These are phyloP conservation scores for Carpediemonas membranifera DNA, from an alignment of 78 protist genomes.

Conservation along the genomic window DNA sequence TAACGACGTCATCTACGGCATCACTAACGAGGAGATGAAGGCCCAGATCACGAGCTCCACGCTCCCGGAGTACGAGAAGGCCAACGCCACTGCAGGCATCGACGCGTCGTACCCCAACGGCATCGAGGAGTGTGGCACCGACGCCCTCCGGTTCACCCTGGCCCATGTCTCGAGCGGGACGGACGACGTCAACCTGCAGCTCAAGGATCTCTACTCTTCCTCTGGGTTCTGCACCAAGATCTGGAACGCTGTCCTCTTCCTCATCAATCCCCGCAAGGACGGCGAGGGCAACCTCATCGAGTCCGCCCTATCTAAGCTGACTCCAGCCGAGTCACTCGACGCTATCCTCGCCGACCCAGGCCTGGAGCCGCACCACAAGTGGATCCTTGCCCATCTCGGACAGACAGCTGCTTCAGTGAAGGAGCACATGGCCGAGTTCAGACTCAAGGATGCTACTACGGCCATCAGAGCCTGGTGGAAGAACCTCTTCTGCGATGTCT, in stretches of 20 bases:
- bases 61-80: constrained; percentile 1
- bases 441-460: not conserved
- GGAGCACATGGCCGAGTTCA: constrained; percentile 18
- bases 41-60: not conserved
- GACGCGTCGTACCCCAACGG: constrained; percentile 46
- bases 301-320: not conserved
- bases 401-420: constrained; percentile 26
- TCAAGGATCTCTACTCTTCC: constrained; percentile 63
- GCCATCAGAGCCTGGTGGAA: not conserved
- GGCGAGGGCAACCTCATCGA: not conserved
- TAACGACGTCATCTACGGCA: constrained; percentile 79
- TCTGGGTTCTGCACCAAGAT: constrained; percentile 90
- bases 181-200: constrained; percentile 76
- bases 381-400: constrained; percentile 74
- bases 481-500: constrained; percentile 57
- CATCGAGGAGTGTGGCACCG: constrained; percentile 92
- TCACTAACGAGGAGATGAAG: constrained; percentile 5
- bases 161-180: constrained; percentile 50
- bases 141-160: constrained; percentile 90
- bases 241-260: constrained; percentile 66
- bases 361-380: constrained; percentile 42
- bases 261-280: not conserved
- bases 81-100: constrained; percentile 1
- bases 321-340: no score
- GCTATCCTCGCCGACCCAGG: not conserved